A percentile compares a stretch with the other conserved stretches of the same genome.
Conservation (phyloP, 2,329 filamentous ascomycete species). For the Aureobasidium zeae region DNA sequence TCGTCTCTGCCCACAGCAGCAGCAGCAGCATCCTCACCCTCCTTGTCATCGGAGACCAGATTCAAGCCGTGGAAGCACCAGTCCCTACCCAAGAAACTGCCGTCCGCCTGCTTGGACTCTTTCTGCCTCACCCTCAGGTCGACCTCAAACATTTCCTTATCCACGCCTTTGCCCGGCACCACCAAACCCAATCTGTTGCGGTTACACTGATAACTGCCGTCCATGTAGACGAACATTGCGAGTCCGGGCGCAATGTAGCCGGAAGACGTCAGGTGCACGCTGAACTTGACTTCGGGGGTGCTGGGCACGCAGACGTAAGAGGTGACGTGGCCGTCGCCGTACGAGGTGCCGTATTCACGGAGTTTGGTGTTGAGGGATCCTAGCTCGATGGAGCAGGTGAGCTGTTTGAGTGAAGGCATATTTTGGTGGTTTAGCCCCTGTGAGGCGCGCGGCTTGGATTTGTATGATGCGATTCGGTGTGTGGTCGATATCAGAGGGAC, state of each 20-base stretch:
- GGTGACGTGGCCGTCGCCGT: slow-evolving; percentile 44
- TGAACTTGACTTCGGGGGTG: slow-evolving; percentile 38
- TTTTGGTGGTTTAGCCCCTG: slow-evolving; percentile 16
- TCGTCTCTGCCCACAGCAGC: slow-evolving; percentile 27
- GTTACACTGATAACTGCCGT: slow-evolving; percentile 50
- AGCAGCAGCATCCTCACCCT: slow-evolving; percentile 23
- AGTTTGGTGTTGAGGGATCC: slow-evolving; percentile 35
- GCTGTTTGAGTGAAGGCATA: slow-evolving; percentile 48
- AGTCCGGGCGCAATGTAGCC: slow-evolving; percentile 46
- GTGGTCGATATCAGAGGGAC: too few relatives aligned
- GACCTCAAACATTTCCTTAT: slow-evolving; percentile 31
- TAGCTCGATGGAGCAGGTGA: slow-evolving; percentile 45
- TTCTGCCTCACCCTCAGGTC: slow-evolving; percentile 46
- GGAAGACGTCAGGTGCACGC: slow-evolving; percentile 39
- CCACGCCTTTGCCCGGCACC: slow-evolving; percentile 23
- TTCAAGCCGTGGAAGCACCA: slow-evolving; percentile 46
- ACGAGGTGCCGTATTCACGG: slow-evolving; percentile 41
- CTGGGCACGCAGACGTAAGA: slow-evolving; percentile 43
- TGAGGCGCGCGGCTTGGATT: too few relatives aligned
- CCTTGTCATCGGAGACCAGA: slow-evolving; percentile 39
- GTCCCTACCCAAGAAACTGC: slow-evolving; percentile 41
- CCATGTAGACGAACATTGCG: slow-evolving; percentile 48
- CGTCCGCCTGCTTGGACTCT: slow-evolving; percentile 40
- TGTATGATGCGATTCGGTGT: too few relatives aligned
- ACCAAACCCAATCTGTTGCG: slow-evolving; percentile 40